A percentile compares a stretch with the other conserved stretches of the same genome.
phyloP scores from a whole-genome alignment of 2,329 filamentous ascomycete species.

The Verticillium zaregamsianum region DNA sequence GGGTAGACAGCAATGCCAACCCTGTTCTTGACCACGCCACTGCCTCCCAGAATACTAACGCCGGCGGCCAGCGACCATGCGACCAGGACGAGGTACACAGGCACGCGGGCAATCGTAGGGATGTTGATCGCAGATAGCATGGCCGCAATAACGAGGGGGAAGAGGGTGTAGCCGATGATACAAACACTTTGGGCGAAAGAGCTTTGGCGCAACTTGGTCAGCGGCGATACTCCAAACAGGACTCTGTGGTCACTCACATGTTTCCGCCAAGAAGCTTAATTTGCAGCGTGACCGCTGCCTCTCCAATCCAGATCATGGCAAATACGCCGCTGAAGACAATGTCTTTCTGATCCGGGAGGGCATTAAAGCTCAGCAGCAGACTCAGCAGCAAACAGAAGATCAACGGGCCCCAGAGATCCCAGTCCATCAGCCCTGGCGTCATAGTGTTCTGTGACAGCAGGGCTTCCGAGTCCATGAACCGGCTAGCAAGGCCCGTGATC shows the following conservation, averaged over 20 bases:
- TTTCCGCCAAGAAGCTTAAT: slow-evolving; percentile 95
- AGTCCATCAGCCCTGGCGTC: slow-evolving; percentile 88
- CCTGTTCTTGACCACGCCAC: slow-evolving; percentile 90
- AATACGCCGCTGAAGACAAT: slow-evolving; percentile 95
- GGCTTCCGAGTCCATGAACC: slow-evolving; percentile 60
- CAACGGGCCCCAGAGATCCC: slow-evolving; percentile 97
- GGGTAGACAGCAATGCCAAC: slow-evolving; percentile 94
- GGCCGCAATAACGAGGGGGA: slow-evolving; percentile 90
- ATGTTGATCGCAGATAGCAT: slow-evolving; percentile 80
- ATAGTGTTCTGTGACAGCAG: slow-evolving; percentile 63
- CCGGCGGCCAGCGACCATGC: slow-evolving; percentile 93
- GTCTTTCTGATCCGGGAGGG: slow-evolving; percentile 74
- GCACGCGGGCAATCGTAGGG: slow-evolving; percentile 77
- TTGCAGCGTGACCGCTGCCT: slow-evolving; percentile 95
- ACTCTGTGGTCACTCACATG: slow-evolving; percentile 63
- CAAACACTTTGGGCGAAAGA: slow-evolving; percentile 97
- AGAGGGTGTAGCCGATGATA: slow-evolving; percentile 97
- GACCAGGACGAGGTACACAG: slow-evolving; percentile 83
- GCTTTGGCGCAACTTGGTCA: slow-evolving; percentile 40
- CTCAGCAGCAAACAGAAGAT: slow-evolving; percentile 90
- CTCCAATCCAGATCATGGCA: slow-evolving; percentile 93
- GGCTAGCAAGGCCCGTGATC: slow-evolving; percentile 55
- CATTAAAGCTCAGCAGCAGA: slow-evolving; percentile 80
- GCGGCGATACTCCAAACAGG: neutral
- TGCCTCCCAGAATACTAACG: slow-evolving; percentile 92